Base-by-base conservation (phyloP, 2,329 filamentous ascomycete species). In the Aspergillus awamori region DNA sequence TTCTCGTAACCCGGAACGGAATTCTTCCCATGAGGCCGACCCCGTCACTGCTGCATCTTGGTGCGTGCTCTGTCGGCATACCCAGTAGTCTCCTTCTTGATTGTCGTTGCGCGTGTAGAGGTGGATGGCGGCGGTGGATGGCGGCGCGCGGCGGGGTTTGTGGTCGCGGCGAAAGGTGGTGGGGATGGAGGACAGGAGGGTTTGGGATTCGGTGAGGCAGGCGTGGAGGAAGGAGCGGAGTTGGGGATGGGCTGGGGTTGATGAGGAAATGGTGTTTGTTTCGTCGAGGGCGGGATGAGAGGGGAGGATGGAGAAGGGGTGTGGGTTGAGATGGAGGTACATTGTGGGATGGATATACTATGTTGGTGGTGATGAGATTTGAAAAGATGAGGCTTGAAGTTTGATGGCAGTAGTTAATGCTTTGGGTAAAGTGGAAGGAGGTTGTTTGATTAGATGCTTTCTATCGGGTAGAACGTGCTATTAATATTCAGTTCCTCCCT, bases 21-120 rank as follows among this genome's bases (percentile, higher is more conserved):
- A 80, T 61, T 80, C 78, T 2, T 65, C 56, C 68, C 73, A 79
- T 5, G 70, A 71, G 5, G 77, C 78, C 7, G 74, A 75, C 2
- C 78, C 77, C 15, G 61, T 56, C 39, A 59, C 45, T 0, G 69
- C 58, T 2, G 63, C 61, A 26, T 76, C 63, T 38, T 67, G 60
- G 59, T 80, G 78, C 24, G 76, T 63, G 41, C 76, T 79, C 47
- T 71, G 71, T n/a, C 78, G 74, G 53, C 75, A 78, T 28, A 75
- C 72, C 78, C 78, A 80, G 66, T 75, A 72, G 49, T 79, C 77
- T 36, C 33, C 33, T 11, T 11, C 5, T 36, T 13, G 4, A 36
- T 13, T 36, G 33, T 36, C 33, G 5, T 11, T 36, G 38, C 54
- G 24, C 17, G 59, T 59, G 51, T 67, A 68, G 10, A 78, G 65